Base-by-base conservation (phyloP, 148 eudicot species). In the Rhododendron ovatum region DNA sequence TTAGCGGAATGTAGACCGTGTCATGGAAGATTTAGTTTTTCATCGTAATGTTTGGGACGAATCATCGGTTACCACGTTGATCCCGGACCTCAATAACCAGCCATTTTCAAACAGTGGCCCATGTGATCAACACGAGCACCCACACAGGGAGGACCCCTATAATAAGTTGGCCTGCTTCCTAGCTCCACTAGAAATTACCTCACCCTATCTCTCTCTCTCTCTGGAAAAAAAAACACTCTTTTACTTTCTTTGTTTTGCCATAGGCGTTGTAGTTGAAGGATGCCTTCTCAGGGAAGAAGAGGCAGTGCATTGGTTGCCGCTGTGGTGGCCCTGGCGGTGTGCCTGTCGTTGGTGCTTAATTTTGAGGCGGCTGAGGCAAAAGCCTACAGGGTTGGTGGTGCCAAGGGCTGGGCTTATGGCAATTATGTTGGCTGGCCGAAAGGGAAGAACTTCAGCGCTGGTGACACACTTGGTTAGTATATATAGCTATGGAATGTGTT, bases 381-480 rank as follows among this genome's bases (percentile, higher is more conserved):
- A 37, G 73, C 85, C 75, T 92, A 83, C 86, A 87, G 81, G 13
- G 96, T 94, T 28, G 96, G 96, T 2, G 96, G 73, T 17, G 61
- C 81, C 26, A n/a, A 82, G 1, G 94, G 94, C 5, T 94, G 94
- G 96, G 71, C 89, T 59, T 90, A 85, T 57, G 85, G 87, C 82
- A 85, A 41, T 41, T 6, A 37, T 35, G 37, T 59, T n/a, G 0
- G 7, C 43, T 91, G 94, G 94, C 90, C 93, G 6, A 41, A 5
- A 24, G 86, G 79, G 0, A 93, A 91, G 82, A 91, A 57, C 50
- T 94, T 92, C n/a, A 84, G 45, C 24, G 92, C 92, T 28, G 94
- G 96, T 67, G 96, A 93, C 84, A 89, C 82, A 4, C 94, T 93
- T 3, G 88, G 96, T 93, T 88, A 77, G 88, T 41, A 39, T 37